Base-by-base conservation (phyloP, 2,329 filamentous ascomycete genomes). In the Biscogniauxia sp. region DNA sequence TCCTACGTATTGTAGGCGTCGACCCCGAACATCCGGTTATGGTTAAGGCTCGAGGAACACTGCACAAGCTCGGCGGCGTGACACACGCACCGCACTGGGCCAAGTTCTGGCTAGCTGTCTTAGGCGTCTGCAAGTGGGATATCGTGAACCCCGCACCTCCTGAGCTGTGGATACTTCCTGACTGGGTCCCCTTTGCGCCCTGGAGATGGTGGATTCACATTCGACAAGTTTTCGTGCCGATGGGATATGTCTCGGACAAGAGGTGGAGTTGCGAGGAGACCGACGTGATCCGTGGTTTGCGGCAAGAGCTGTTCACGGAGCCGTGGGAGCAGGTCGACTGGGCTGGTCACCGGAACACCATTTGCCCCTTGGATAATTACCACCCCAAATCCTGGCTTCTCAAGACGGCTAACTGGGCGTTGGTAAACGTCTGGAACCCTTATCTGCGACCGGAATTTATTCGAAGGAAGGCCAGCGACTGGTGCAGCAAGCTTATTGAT, bases 151-250 rank as follows among this genome's bases (percentile, higher is more conserved):
- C 95, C 0, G 88, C 95, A 1, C 95, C 95, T 0, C 91, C 95
- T 0, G 95, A 99, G 78, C 75, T 98, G 52, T 99, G 95, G 95
- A 81, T 97, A 50, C 78, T 97, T 3, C 93, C 93, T 0, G 91
- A 97, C 74, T 97, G 92, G 92, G 84, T 92, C 2, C 93, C 93
- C 0, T 84, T 97, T 71, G 88, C 92, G 5, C 94, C 94, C 0
- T 96, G 93, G 92, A 82, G 92, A 66, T 97, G 94, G 93, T 97
- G 93, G 94, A 91, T 98, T 70, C 95, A 99, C 70, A 97, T 97
- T 76, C 92, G 95, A n/a, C 88, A 91, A 76, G 93, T 99, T n/a
- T 97, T 94, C 70, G 75, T 97, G 54, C 90, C 93, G 5, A 97
- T 98, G 92, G 88, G 90, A 0, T 97, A 90, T 72, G 76, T 98